Evolutionary conservation across 345 rosid genomes (phyloP).

Genomic region (Durio zibethinus): DNA sequence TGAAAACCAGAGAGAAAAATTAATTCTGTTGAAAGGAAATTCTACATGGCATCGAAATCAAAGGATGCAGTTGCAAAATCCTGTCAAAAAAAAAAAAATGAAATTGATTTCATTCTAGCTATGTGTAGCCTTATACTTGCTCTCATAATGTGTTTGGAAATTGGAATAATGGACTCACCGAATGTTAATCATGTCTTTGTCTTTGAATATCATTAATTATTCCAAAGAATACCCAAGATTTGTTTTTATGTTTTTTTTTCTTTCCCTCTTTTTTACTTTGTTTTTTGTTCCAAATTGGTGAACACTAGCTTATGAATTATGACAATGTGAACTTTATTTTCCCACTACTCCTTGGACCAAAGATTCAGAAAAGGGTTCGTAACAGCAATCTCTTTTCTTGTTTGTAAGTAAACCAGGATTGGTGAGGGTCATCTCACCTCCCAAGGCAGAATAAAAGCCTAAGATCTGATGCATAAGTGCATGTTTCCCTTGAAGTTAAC

Average conservation of each 20-base stretch:
- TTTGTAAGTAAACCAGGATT: constrained; percentile 23
- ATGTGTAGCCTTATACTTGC: not conserved
- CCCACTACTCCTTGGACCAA: not conserved
- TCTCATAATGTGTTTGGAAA: not conserved
- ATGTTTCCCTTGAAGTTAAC: constrained; percentile 11
- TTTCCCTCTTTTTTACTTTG: not conserved
- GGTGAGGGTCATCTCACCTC: constrained; percentile 23
- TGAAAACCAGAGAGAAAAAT: not conserved
- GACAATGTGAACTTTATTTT: not conserved
- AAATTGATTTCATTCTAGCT: not conserved
- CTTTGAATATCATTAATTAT: not conserved
- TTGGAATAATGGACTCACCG: not conserved
- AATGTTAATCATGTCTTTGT: not conserved
- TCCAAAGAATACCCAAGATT: not conserved
- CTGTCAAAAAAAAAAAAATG: not conserved
- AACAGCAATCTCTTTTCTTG: constrained; percentile 3
- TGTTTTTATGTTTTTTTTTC: not conserved
- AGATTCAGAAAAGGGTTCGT: not conserved
- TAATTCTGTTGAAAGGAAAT: not conserved
- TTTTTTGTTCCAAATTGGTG: not conserved
- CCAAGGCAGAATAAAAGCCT: constrained; percentile 14
- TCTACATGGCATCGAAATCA: not conserved
- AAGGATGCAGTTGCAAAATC: not conserved
- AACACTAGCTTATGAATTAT: not conserved
- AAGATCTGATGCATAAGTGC: not conserved